phyloP scores from a whole-genome alignment of 2,329 filamentous ascomycete species.

The Alternaria sp. region DNA sequence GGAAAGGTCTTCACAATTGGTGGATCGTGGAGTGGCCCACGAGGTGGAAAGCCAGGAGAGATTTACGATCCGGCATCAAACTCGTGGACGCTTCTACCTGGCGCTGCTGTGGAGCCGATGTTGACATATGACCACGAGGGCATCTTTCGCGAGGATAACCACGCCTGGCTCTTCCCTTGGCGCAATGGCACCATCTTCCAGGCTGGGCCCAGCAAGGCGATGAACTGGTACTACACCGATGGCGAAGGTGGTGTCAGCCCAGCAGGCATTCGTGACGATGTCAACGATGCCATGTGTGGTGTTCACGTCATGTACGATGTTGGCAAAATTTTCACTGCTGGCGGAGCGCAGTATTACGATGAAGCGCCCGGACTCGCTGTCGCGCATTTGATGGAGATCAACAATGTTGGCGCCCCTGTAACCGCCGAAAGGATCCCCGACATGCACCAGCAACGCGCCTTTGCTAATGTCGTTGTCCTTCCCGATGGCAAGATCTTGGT shows the following conservation, averaged over 20 bases:
- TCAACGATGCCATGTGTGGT: slow-evolving; percentile 51
- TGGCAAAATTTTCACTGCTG: slow-evolving; percentile 51
- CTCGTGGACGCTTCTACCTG: slow-evolving; percentile 26
- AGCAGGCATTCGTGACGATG: slow-evolving; percentile 56
- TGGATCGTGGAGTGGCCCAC: slow-evolving; percentile 26
- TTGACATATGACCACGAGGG: slow-evolving; percentile 29
- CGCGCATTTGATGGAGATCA: slow-evolving; percentile 30
- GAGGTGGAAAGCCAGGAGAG: slow-evolving; percentile 27
- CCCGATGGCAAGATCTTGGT: slow-evolving; percentile 36
- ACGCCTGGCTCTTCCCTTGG: slow-evolving; percentile 34
- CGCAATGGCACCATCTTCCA: slow-evolving; percentile 56
- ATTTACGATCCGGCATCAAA: slow-evolving; percentile 25
- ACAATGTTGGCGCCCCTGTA: slow-evolving; percentile 22
- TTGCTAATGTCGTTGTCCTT: slow-evolving; percentile 32
- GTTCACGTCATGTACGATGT: slow-evolving; percentile 58
- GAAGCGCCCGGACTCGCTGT: slow-evolving; percentile 16
- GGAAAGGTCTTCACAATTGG: slow-evolving; percentile 33
- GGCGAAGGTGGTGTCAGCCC: slow-evolving; percentile 52
- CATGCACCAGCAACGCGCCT: slow-evolving; percentile 26
- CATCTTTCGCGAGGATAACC: slow-evolving; percentile 28
- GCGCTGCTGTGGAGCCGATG: slow-evolving; percentile 27
- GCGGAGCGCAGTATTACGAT: slow-evolving; percentile 27
- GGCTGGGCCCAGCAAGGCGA: slow-evolving; percentile 61
- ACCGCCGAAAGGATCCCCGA: slow-evolving; percentile 20
- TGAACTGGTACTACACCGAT: slow-evolving; percentile 64